Conservation (phyloP, 768 basidiomycete genomes). For the Termitomyces sp. region DNA sequence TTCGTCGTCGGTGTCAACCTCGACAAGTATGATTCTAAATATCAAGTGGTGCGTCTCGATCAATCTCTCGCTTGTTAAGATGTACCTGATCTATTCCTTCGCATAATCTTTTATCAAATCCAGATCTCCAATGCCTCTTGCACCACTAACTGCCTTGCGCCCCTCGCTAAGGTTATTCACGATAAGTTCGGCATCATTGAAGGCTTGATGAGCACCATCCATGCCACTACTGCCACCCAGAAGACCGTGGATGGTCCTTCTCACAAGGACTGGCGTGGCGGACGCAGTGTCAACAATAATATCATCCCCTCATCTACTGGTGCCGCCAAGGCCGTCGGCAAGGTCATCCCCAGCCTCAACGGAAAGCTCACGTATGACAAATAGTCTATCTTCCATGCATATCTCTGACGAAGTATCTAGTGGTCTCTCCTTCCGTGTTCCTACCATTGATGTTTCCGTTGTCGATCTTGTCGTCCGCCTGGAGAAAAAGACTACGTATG, state of each 20-base stretch:
- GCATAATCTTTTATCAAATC: not conserved
- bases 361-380: slow-evolving; percentile 88
- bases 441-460: slow-evolving; percentile 94
- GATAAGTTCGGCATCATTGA: slow-evolving; percentile 97
- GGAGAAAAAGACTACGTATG: slow-evolving; percentile 81
- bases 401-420: slow-evolving; percentile 26
- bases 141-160: slow-evolving; percentile 99
- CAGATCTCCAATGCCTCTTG: slow-evolving; percentile 98
- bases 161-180: slow-evolving; percentile 95
- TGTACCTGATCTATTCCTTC: slow-evolving; percentile 3
- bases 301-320: slow-evolving; percentile 99
- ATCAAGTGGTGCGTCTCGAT: slow-evolving; percentile 64
- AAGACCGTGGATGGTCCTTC: slow-evolving; percentile 95
- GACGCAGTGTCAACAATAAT: slow-evolving; percentile 94
- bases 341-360: slow-evolving; percentile 94
- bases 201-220: slow-evolving; percentile 98
- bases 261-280: slow-evolving; percentile 95
- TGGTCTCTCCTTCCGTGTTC: slow-evolving; percentile 96
- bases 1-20: slow-evolving; percentile 95
- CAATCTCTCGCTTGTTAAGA: not conserved
- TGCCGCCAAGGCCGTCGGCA: slow-evolving; percentile 98
- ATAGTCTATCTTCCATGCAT: not conserved
- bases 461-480: slow-evolving; percentile 95
- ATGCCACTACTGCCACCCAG: slow-evolving; percentile 93
- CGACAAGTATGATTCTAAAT: slow-evolving; percentile 82